Evolutionary conservation across 495 filamentous ascomycete species (phyloP), one percentile per base, ranked within the genome.

Genomic region (Penicillium fimorum): DNA sequence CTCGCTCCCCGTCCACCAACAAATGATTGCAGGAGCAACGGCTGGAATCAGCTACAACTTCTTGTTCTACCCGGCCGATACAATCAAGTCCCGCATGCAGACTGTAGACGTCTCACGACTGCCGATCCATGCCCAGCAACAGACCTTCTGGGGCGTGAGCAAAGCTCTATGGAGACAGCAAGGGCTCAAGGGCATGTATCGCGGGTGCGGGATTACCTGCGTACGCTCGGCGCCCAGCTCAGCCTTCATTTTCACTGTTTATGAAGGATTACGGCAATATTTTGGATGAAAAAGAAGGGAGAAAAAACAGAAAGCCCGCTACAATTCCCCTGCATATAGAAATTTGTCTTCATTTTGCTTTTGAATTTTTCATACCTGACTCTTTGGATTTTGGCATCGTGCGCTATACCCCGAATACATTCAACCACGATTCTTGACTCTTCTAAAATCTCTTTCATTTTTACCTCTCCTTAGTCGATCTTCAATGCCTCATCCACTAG

Each of bases 11-110:
- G 61, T 96, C n/a, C 84, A 84, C 71, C 90, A 96, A 65, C 89
- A 94, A 70, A 85, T 94, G 63, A 70, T 90, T 10, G 89, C 91
- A 13, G 92, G 92, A n/a, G 92, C 92, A n/a, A 79, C 85, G 13
- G 92, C 93, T 18, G 94, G 94, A 43, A 89, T 97, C 76, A 84
- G 82, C 51, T 98, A 97, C 68, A 98, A 97, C 63, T 96, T 97
- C 64, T 68, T 96, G 27, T 96, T 96, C 77, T 98, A 92, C 71
- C 94, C 94, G 0, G 94, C 95, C 40, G 94, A 98, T 67, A 97
- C 94, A 1, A 87, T 98, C 75, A 98, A 98, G 70, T 92, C 87
- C 10, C 83, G 93, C 7, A 95, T 99, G 86, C 94, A 99, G 70
- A 97, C 95, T 0, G 83, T 88, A 45, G 87, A 91, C 30, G 78